Conservation (phyloP, 1,139 yeast genomes). For the Sugiyamaella neomexicana region DNA sequence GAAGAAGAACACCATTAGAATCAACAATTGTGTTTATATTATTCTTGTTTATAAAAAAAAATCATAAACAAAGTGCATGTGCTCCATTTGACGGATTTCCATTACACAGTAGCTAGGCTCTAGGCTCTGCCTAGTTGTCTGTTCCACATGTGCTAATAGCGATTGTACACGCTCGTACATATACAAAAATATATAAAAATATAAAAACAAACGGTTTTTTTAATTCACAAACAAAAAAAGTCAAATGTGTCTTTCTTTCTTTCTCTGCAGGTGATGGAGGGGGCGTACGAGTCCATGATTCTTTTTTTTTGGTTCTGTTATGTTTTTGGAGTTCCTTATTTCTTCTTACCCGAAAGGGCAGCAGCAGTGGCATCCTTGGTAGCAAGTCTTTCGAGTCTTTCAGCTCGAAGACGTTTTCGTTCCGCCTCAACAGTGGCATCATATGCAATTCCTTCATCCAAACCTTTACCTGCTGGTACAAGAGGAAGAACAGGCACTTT, state of each 20-base stretch:
- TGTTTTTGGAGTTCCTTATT: background rate
- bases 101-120: background rate
- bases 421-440: conserved; percentile 78
- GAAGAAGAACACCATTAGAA: conserved; percentile 60
- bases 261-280: background rate
- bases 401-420: conserved; percentile 62
- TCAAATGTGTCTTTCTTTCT: background rate
- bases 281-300: background rate
- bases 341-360: conserved; percentile 10
- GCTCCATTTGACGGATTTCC: background rate
- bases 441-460: conserved; percentile 86
- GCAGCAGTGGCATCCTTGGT: conserved; percentile 13
- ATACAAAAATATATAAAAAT: background rate
- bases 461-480: conserved; percentile 96
- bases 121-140: background rate
- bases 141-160: no score
- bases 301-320: background rate
- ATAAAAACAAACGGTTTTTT: background rate
- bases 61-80: conserved; percentile 7
- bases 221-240: conserved; percentile 5
- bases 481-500: conserved; percentile 98
- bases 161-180: background rate
- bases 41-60: conserved; percentile 2
- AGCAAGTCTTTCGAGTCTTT: conserved; percentile 42
- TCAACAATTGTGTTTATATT: conserved; percentile 2